A percentile compares a stretch with the other conserved stretches of the same genome.
Conservation (phyloP, 108 stramenopile genomes). For the Chaetoceros tenuissimus region DNA sequence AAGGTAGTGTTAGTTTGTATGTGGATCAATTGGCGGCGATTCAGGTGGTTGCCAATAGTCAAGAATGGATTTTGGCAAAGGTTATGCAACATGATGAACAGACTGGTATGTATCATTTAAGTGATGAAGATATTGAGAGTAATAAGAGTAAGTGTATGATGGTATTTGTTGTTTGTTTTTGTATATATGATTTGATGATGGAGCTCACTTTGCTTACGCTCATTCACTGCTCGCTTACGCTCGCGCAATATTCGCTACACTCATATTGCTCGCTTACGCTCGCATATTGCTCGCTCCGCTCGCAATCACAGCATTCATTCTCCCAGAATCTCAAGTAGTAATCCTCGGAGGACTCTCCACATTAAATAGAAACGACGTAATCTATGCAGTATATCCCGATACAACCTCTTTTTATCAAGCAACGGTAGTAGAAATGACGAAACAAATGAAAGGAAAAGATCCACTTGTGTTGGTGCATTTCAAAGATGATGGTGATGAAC, state of each 20-base stretch:
- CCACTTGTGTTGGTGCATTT: slow-evolving; percentile 72
- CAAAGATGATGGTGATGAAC: slow-evolving; percentile 69
- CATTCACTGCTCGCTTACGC: not conserved
- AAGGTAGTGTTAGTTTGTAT: slow-evolving; percentile 14
- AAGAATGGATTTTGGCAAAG: slow-evolving; percentile 85
- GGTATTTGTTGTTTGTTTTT: not conserved
- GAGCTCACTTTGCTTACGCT: not conserved
- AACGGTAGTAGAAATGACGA: slow-evolving; percentile 42
- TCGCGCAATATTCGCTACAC: too few species aligned
- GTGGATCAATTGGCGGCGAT: slow-evolving; percentile 72
- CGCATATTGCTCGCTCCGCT: too few species aligned
- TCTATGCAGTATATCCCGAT: slow-evolving; percentile 82
- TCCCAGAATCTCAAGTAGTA: slow-evolving; percentile 60
- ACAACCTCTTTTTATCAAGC: slow-evolving; percentile 82
- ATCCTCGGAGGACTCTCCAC: slow-evolving; percentile 32
- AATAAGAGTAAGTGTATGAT: slow-evolving; percentile 39
- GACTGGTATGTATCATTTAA: slow-evolving; percentile 55
- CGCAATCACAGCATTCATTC: slow-evolving; percentile 42
- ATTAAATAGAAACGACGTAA: slow-evolving; percentile 36
- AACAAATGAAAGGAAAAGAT: slow-evolving; percentile 28
- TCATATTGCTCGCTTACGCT: too few species aligned
- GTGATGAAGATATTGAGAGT: slow-evolving; percentile 75
- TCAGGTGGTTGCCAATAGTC: slow-evolving; percentile 40
- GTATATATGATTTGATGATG: not conserved
- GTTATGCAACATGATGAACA: slow-evolving; percentile 55